Evolutionary conservation across 2,329 filamentous ascomycete genomes (phyloP).

Genomic region (Neodidymelliopsis sp.): DNA sequence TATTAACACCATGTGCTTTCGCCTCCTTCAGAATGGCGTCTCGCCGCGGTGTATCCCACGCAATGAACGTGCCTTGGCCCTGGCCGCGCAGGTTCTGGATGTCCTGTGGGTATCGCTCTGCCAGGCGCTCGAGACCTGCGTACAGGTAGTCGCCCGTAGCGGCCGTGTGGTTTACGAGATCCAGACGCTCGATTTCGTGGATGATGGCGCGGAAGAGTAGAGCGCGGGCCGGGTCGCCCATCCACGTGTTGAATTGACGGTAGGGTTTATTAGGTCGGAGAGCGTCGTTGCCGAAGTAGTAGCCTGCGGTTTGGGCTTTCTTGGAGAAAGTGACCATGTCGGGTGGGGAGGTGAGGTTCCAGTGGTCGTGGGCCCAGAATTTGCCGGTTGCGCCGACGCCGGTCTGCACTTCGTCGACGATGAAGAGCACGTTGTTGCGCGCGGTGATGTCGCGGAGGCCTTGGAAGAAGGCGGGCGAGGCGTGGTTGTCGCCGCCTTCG

Average conservation of each 20-base stretch:
- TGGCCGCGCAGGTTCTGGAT: conserved; percentile 87
- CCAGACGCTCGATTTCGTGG: conserved; percentile 76
- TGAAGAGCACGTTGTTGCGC: conserved; percentile 80
- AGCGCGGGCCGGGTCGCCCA: conserved; percentile 87
- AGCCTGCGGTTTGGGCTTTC: conserved; percentile 92
- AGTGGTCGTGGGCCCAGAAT: conserved; percentile 98
- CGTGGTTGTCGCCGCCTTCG: conserved; percentile 94
- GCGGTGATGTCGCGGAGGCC: conserved; percentile 81
- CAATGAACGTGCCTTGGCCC: conserved; percentile 89
- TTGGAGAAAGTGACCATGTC: conserved; percentile 97
- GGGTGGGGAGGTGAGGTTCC: conserved; percentile 78
- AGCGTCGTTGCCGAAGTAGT: conserved; percentile 84
- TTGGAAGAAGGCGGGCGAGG: conserved; percentile 84
- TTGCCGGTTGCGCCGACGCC: conserved; percentile 91
- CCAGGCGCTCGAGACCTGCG: conserved; percentile 71
- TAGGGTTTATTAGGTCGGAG: conserved; percentile 91
- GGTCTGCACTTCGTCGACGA: conserved; percentile 94
- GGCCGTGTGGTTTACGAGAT: conserved; percentile 82
- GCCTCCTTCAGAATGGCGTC: conserved; percentile 81
- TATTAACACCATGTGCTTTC: conserved; percentile 83
- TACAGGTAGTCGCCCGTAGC: conserved; percentile 81
- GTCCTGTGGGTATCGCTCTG: conserved; percentile 74
- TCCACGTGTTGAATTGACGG: conserved; percentile 97
- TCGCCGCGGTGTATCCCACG: conserved; percentile 82
- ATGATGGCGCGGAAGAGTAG: conserved; percentile 88